phyloP scores from a whole-genome alignment of 164 flowering plant genomes.

The Berberis vulgaris region DNA sequence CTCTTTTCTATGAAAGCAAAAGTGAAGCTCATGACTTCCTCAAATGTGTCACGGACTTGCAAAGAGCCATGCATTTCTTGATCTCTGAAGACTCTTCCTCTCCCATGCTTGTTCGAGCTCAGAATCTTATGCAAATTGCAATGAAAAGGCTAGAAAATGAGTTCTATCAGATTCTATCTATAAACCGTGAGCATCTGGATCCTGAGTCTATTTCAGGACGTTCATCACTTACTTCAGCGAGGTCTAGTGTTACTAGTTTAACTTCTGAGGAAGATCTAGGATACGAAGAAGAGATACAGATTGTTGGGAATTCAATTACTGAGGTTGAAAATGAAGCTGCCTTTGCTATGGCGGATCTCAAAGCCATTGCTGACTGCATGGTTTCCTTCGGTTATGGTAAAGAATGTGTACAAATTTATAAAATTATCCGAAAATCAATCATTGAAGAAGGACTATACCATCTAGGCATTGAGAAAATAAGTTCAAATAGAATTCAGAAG shows the following conservation, averaged over 20 bases:
- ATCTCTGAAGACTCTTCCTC: conserved; percentile 20
- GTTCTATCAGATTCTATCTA: conserved; percentile 41
- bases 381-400: conserved; percentile 57
- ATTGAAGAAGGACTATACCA: conserved; percentile 54
- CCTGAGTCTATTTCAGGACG: conserved; percentile 41
- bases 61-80: conserved; percentile 44
- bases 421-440: conserved; percentile 47
- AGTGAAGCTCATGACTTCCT: conserved; percentile 36
- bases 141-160: conserved; percentile 62
- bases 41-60: conserved; percentile 32
- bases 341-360: conserved; percentile 49
- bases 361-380: conserved; percentile 67
- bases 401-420: conserved; percentile 63
- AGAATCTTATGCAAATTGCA: conserved; percentile 48
- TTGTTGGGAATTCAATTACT: conserved; percentile 15
- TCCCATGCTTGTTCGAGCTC: conserved; percentile 35
- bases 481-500: conserved; percentile 29
- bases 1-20: conserved; percentile 31
- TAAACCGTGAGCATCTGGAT: conserved; percentile 34
- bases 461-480: conserved; percentile 38
- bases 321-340: conserved; percentile 27
- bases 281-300: conserved; percentile 23
- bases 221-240: conserved; percentile 15
- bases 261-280: conserved; percentile 11
- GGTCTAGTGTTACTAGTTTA: conserved; percentile 16